Evolutionary conservation across 495 filamentous ascomycete species (phyloP).

Genomic region (Pseudomonodictys pantanalensis): DNA sequence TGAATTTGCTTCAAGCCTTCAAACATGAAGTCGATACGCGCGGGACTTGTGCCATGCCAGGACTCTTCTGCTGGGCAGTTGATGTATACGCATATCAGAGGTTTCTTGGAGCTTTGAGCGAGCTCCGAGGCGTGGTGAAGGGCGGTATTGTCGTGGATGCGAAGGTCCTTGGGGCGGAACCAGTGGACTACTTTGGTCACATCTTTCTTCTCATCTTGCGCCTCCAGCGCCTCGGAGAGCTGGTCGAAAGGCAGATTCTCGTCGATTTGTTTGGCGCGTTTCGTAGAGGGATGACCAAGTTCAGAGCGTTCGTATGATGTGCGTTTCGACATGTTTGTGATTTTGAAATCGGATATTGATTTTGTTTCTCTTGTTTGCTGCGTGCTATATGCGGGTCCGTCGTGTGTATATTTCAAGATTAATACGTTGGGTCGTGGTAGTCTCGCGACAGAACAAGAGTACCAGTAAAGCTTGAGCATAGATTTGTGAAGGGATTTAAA

Average conservation of each 20-base stretch:
- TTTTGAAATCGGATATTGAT: neutral
- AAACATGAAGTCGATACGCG: constrained; percentile 45
- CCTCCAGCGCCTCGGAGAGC: constrained; percentile 34
- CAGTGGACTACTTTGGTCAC: constrained; percentile 41
- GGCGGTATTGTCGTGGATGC: constrained; percentile 46
- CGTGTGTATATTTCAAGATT: neutral
- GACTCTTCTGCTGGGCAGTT: constrained; percentile 41
- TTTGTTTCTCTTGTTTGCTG: neutral
- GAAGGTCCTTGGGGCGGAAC: constrained; percentile 45
- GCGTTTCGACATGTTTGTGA: constrained; percentile 16
- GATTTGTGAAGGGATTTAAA: neutral
- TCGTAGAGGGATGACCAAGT: constrained; percentile 44
- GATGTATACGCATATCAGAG: constrained; percentile 44
- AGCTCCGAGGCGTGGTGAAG: constrained; percentile 41
- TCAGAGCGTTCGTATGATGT: constrained; percentile 18
- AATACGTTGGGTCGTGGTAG: no score
- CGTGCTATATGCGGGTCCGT: neutral
- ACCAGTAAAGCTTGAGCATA: no score
- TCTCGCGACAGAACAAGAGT: no score
- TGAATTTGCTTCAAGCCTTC: constrained; percentile 43
- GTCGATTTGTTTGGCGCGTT: constrained; percentile 48
- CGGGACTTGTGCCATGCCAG: constrained; percentile 42
- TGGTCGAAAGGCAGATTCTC: constrained; percentile 36
- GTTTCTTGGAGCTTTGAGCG: constrained; percentile 33
- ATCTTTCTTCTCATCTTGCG: constrained; percentile 30